Percentiles rank a stretch among this genome's conserved stretches.
Evolutionary conservation across 495 filamentous ascomycete species (phyloP).

Genomic region (Chaetomidium leptoderma): DNA sequence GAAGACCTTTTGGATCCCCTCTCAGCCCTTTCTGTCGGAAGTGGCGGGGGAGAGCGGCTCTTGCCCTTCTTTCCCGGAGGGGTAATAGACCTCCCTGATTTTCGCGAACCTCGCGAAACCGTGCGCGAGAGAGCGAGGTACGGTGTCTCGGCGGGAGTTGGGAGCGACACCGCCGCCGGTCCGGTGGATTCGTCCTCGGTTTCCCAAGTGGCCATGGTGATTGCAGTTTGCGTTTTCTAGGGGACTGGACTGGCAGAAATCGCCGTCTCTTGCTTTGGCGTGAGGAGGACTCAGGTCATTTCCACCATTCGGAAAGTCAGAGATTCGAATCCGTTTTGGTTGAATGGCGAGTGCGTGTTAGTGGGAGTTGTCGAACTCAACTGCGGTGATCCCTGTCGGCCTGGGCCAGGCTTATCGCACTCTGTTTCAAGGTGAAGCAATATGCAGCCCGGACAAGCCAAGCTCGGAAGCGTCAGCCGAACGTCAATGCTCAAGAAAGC

Average conservation of each 20-base stretch:
- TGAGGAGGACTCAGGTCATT: conserved; percentile 21
- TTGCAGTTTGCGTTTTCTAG: neutral
- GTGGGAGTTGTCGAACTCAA: conserved; percentile 2
- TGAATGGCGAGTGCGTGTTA: conserved; percentile 1
- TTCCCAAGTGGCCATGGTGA: conserved; percentile 48
- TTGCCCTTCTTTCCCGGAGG: conserved; percentile 49
- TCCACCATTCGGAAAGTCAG: conserved; percentile 3
- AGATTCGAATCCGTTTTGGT: neutral
- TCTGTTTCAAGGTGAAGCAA: conserved; percentile 15
- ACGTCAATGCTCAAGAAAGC: neutral
- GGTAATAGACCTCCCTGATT: conserved; percentile 53
- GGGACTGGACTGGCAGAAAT: conserved; percentile 3
- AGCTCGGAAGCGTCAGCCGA: conserved; percentile 6
- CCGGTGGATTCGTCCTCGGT: conserved; percentile 52
- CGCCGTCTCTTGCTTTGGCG: conserved; percentile 15
- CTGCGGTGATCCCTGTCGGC: conserved; percentile 14
- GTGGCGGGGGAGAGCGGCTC: conserved; percentile 59
- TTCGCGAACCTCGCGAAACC: conserved; percentile 52
- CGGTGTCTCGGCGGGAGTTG: conserved; percentile 63
- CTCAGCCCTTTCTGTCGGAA: conserved; percentile 50
- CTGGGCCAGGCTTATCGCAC: conserved; percentile 6
- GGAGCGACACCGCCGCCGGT: conserved; percentile 51
- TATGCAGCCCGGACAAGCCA: neutral
- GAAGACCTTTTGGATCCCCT: conserved; percentile 48
- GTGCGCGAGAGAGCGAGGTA: conserved; percentile 59